Base-by-base conservation (phyloP, 345 rosid species). In the Kernera saxatilis region DNA sequence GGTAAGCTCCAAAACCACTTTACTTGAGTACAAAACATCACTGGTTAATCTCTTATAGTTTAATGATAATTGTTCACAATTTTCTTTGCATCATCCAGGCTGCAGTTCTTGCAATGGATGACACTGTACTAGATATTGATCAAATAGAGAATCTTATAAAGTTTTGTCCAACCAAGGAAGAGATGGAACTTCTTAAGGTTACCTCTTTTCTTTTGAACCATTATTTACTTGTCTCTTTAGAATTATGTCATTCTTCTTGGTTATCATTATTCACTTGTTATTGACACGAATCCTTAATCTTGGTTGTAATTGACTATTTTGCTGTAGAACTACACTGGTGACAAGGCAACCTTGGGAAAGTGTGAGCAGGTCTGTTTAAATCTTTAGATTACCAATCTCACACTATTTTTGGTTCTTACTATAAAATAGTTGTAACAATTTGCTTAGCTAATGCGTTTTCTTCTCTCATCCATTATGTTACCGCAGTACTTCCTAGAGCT, bases 71-170 rank as follows among this genome's bases (percentile, higher is more conserved):
- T 59, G 22, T 43, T 61, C 18, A n/a, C 41, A 18, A 69, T 25
- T 39, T 48, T 70, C 9, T 56, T 18, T 69, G 76, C 61, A 56
- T 72, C 48, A 67, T 77, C 33, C 78, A 95, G 99, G 97, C 92
- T 67, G 99, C 96, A 63, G 97, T 92, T 43, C 82, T 95, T 60
- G 97, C 98, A 46, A 84, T 95, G 98, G 98, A 95, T 83, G 99
- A 88, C 11, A 76, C 92, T 23, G 75, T 88, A 56, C 83, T 95
- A 81, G 97, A 95, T 82, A 89, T 81, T 79, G 99, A 95, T 78
- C 99, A 95, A 77, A 93, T 95, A 77, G 99, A 95, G 45, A 95
- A 95, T 82, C 97, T 95, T 72, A 92, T 92, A 77, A 95, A 95
- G 60, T 92, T 92, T 78, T 95, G 98, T 68, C 99, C 98, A 26